Base-by-base conservation (phyloP, 1,139 yeast genomes). In the Hansenula anomala region DNA sequence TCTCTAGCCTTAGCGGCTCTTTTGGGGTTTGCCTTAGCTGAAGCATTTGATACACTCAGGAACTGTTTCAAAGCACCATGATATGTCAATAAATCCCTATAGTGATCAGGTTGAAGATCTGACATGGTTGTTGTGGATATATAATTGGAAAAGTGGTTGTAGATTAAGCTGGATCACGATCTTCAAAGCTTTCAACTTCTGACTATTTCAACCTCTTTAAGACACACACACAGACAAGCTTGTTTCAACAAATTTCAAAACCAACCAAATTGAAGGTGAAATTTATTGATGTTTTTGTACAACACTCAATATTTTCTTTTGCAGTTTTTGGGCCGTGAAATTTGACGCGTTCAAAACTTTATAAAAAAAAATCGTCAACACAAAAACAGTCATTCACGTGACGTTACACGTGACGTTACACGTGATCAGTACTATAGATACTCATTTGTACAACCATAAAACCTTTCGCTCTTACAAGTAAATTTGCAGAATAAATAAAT, bases 1-100 rank as follows among this genome's bases (percentile, higher is more conserved):
- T 86, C 92, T 49, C 96, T 73, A 6, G 96, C 96, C 53, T 86
- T 78, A 34, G 76, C 78, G 17, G 88, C 87, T 45, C 90, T 60
- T 38, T 78, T 61, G 17, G 87, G 60, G 34, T 54, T 60, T 8
- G 60, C 12, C 36, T 48, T 51, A 2, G 44, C 12, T 6, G 51
- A 39, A 1, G 45, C 47, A 2, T 38, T 44, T 1, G 53, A 50
- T 24, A 52, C 46, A 27, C 38, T 42, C 32, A 52, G 37, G 27
- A 52, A 54, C 44, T 54, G 55, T 18, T 36, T 47, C 27, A 54
- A 42, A 15, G 56, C 41, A 8, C 19, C 30, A 29, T 49, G 51
- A 42, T 54, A 54, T 24, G 38, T 39, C 38, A 37, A 29, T 10
- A 54, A 36, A 28, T 47, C 49, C 30, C 30, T 24, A 31, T 32